phyloP scores from a whole-genome alignment of 179 eudicot genomes.

The Patellifolia procumbens region DNA sequence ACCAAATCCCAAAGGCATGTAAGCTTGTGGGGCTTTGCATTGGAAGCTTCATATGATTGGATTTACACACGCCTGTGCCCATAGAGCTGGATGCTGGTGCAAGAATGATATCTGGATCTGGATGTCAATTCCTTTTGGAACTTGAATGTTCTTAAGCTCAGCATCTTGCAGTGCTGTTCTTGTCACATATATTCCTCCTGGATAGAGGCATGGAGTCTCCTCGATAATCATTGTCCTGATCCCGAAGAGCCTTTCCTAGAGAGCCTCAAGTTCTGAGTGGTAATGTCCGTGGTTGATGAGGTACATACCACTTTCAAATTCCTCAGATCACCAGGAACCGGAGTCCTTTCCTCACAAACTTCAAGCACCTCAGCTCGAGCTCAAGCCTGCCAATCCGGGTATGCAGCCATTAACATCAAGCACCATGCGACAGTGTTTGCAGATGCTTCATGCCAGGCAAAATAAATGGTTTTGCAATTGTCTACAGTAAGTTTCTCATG shows the following conservation, averaged over 20 bases:
- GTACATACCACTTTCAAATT: slow-evolving; percentile 40
- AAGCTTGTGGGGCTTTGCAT: slow-evolving; percentile 57
- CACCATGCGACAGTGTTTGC: slow-evolving; percentile 45
- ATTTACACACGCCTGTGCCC: slow-evolving; percentile 52
- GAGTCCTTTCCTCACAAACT: slow-evolving; percentile 37
- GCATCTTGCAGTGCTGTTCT: neutral
- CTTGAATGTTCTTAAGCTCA: neutral
- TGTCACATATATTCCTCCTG: neutral
- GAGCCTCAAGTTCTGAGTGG: neutral
- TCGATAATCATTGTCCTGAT: neutral
- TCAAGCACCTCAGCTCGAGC: slow-evolving; percentile 47
- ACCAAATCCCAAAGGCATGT: slow-evolving; percentile 61
- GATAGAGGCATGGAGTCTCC: neutral
- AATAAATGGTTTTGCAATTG: slow-evolving; percentile 42
- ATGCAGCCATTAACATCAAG: slow-evolving; percentile 42
- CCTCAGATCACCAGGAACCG: slow-evolving; percentile 34
- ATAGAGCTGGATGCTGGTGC: slow-evolving; percentile 52
- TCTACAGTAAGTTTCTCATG: slow-evolving; percentile 39
- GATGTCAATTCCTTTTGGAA: neutral
- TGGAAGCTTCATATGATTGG: slow-evolving; percentile 45
- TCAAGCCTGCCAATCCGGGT: slow-evolving; percentile 59
- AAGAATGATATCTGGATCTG: slow-evolving; percentile 50
- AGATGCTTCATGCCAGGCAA: slow-evolving; percentile 62
- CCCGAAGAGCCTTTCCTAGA: neutral
- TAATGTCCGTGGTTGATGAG: neutral